Percentiles rank a stretch among this genome's conserved stretches.
Conservation (phyloP, 768 basidiomycete species). For the Suillus variegatus region DNA sequence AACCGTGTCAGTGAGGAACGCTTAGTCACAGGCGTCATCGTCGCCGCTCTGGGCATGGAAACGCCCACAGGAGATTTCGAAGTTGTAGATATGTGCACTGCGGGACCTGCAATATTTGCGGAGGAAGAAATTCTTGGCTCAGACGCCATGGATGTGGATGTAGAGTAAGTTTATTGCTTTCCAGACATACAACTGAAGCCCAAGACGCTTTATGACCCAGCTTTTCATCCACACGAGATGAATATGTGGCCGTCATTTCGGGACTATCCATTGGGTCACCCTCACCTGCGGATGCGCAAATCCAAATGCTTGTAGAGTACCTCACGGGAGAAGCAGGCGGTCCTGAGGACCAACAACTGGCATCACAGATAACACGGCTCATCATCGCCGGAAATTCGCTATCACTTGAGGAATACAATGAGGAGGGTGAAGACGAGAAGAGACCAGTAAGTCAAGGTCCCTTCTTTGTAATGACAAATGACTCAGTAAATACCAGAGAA, state of each 20-base stretch:
- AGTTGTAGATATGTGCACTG: slow-evolving; percentile 84
- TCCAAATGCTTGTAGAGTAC: slow-evolving; percentile 90
- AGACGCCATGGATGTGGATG: slow-evolving; percentile 71
- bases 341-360: slow-evolving; percentile 58
- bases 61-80: slow-evolving; percentile 90
- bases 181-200: background rate
- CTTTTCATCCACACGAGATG: slow-evolving; percentile 39
- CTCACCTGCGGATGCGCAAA: slow-evolving; percentile 65
- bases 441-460: slow-evolving; percentile 51
- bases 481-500: slow-evolving; percentile 48
- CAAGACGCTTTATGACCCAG: slow-evolving; percentile 11
- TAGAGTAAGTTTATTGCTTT: slow-evolving; percentile 38
- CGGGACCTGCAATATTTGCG: slow-evolving; percentile 69
- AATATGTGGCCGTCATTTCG: slow-evolving; percentile 85
- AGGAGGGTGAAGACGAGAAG: slow-evolving; percentile 45
- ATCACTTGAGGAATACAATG: slow-evolving; percentile 42
- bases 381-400: slow-evolving; percentile 92
- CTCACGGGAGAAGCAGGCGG: slow-evolving; percentile 83
- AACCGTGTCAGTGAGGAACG: slow-evolving; percentile 56
- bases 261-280: slow-evolving; percentile 78
- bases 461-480: slow-evolving; percentile 2
- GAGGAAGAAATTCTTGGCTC: slow-evolving; percentile 24
- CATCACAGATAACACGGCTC: slow-evolving; percentile 77
- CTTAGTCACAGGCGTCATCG: slow-evolving; percentile 90
- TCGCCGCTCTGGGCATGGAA: slow-evolving; percentile 89